Base-by-base conservation (phyloP, 345 rosid genomes). In the Hypericum perforatum region DNA sequence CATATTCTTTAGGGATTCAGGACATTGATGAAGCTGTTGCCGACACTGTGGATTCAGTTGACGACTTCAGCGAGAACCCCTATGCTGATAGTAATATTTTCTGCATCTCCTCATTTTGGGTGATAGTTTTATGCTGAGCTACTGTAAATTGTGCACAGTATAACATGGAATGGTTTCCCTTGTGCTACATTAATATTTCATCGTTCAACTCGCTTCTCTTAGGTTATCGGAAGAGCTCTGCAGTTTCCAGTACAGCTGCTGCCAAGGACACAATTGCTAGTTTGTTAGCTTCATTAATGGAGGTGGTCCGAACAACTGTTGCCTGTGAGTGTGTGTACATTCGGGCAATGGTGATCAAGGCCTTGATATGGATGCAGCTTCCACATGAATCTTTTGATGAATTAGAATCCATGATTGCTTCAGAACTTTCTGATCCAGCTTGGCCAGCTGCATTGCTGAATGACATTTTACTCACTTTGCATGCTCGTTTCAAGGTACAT, bases 291-390 rank as follows among this genome's bases (percentile, higher is more conserved):
- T 86, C 97, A 38, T 61, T 92, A 61, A 80, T 88, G 98, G 98
- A 92, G 80, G 95, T 92, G 15, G 98, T 92, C 56, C 80, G 98
- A 57, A 92, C 99, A 69, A 92, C 99, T 57, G 95, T 92, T 45
- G 98, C 98, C 56, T 92, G 98, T 37, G 98, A 92, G 71, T 92
- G 98, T 59, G 97, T 92, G 56, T 92, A 83, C 79, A 90, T 92
- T 64, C 88, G 98, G 60, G 95, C 84, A 60, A 88, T 92, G 95
- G 97, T 92, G 57, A 80, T 92, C 77, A 92, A 92, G 79, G 97
- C 97, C 64, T 76, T 92, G 85, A 88, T 92, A 73, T 92, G 98
- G 98, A 92, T 92, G 97, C 98, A 92, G 80, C 82, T 86, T 69
- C 94, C 97, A 6, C 75, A 77, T 68, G 98, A 88, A 74, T 77